These are phyloP conservation scores for Nicotiana rustica DNA, from an alignment of 305 asterid species.

Conservation along the genomic window DNA sequence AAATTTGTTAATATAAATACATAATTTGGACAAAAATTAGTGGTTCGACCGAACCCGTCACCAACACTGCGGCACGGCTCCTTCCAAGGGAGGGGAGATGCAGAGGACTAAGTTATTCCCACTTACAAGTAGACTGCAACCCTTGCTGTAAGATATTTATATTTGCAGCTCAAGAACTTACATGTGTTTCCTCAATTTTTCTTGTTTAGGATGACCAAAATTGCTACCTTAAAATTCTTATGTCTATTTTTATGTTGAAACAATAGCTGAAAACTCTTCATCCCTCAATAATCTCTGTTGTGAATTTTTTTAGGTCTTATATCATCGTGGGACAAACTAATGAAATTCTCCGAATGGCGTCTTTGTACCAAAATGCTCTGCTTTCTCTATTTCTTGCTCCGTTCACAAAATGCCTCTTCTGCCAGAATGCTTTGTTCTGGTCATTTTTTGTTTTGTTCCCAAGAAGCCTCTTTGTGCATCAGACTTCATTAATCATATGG, in stretches of 20 bases:
- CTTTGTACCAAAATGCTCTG: neutral
- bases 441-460: neutral
- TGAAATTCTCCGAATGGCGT: slow-evolving; percentile 44
- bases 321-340: slow-evolving; percentile 30
- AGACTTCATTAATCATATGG: too few relatives aligned
- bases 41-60: too few relatives aligned
- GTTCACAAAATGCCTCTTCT: neutral
- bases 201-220: neutral
- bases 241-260: neutral
- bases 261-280: slow-evolving; percentile 47
- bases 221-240: neutral
- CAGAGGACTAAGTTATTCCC: too few relatives aligned
- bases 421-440: slow-evolving; percentile 16
- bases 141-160: neutral
- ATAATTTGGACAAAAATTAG: too few relatives aligned
- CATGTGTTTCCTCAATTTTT: neutral
- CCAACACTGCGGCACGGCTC: too few relatives aligned
- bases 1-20: too few relatives aligned
- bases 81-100: too few relatives aligned
- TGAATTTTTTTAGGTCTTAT: slow-evolving; percentile 39
- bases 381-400: slow-evolving; percentile 32
- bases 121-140: too few relatives aligned
- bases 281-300: slow-evolving; percentile 81
- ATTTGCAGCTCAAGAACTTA: neutral
- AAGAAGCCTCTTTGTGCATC: too few relatives aligned